Evolutionary conservation across 78 protist genomes (phyloP), one percentile per base, ranked within the genome.

Genomic region (Dictyostelium capitatum): DNA sequence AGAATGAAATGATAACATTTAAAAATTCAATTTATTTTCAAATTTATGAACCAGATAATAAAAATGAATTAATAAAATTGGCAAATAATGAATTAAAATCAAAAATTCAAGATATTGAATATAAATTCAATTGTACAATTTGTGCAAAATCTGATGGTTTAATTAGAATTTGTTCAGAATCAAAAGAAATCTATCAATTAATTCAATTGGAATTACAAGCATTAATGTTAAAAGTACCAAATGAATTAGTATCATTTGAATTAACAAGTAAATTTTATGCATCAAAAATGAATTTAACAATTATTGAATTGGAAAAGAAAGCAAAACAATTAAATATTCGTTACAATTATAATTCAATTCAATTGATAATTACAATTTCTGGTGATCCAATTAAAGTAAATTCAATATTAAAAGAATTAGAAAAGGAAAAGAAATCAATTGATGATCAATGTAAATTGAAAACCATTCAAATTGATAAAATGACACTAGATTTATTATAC

Each of bases 341-440:
- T 46, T 20, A 37, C 32, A 3, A 74, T 20, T 19, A 37, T 25
- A 74, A 74, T 74, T 7, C 10, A 25, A 8, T 9, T 46, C 37
- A 74, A 48, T 25, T 37, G 0, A n/a, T 9, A 11, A 57, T 48
- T 23, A 74, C 53, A 23, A 20, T 74, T 20, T 4, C 25, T 19
- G 80, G 80, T 48, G 80, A 74, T 19, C 80, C 80, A 19, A 17
- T 46, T 15, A 48, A 48, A 15, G 43, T 74, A 11, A 23, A 43
- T 1, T 9, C 3, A 6, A 48, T 74, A 1, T 47, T 19, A 46
- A 1, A 12, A 47, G 59, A 48, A 48, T 48, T 74, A 48, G 4
- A 46, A 23, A 0, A 48, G 23, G 20, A 4, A 48, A 74, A 48
- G 7, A 6, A 74, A 47, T 4, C 0, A 15, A 46, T 47, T 74